Conservation (phyloP, 164 flowering plant genomes). For the Chimonanthus salicifolius region DNA sequence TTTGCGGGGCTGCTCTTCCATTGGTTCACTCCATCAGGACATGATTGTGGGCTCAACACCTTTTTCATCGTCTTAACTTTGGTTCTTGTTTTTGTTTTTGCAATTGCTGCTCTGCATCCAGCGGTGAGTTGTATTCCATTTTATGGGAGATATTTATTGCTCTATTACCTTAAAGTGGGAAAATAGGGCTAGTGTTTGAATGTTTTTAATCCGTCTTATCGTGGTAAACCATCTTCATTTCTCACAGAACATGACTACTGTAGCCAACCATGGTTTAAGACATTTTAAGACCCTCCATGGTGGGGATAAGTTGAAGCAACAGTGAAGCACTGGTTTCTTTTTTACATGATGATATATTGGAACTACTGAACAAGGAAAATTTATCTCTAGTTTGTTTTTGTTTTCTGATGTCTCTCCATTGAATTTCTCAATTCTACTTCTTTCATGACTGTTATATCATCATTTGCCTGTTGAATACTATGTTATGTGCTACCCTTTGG, state of each 20-base stretch:
- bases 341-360: neutral
- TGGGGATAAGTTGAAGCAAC: no score
- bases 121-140: conserved; percentile 44
- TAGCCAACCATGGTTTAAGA: no score
- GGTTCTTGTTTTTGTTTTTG: conserved; percentile 66
- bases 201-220: no score
- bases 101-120: conserved; percentile 78
- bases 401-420: neutral
- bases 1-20: conserved; percentile 91
- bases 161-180: neutral
- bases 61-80: conserved; percentile 77
- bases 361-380: neutral
- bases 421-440: no score
- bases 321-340: neutral
- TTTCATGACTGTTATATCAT: no score
- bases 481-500: no score
- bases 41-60: conserved; percentile 93
- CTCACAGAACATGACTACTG: no score
- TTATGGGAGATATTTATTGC: neutral
- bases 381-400: neutral
- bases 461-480: no score
- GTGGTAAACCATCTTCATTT: no score
- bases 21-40: conserved; percentile 87
- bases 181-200: neutral
- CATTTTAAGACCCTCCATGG: no score